These are phyloP conservation scores for Aspergillus sojae DNA, from an alignment of 2,329 filamentous ascomycete species.

Conservation along the genomic window DNA sequence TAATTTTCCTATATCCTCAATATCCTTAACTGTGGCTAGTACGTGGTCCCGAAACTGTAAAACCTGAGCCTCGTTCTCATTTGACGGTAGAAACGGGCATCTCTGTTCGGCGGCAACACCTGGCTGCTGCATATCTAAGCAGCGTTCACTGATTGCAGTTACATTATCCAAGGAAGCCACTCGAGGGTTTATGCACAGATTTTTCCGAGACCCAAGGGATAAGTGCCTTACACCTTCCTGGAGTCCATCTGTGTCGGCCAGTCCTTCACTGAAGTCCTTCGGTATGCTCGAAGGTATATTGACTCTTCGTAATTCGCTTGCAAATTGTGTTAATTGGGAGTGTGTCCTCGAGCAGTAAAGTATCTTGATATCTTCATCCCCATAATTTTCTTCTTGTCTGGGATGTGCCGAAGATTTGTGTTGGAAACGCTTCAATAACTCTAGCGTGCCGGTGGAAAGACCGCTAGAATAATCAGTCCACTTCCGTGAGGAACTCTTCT, in stretches of 20 bases:
- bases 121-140: slow-evolving; percentile 83
- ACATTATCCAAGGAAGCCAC: slow-evolving; percentile 70
- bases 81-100: slow-evolving; percentile 77
- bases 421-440: slow-evolving; percentile 69
- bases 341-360: slow-evolving; percentile 93
- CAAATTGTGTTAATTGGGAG: slow-evolving; percentile 87
- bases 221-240: slow-evolving; percentile 75
- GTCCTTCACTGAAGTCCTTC: slow-evolving; percentile 32
- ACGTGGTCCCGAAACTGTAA: slow-evolving; percentile 84
- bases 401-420: slow-evolving; percentile 38
- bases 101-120: slow-evolving; percentile 62
- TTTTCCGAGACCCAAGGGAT: slow-evolving; percentile 82
- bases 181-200: slow-evolving; percentile 83
- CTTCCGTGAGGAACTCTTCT: slow-evolving; percentile 26
- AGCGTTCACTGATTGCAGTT: slow-evolving; percentile 89
- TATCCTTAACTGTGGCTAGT: slow-evolving; percentile 83
- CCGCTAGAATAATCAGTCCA: slow-evolving; percentile 44
- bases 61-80: slow-evolving; percentile 71
- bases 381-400: slow-evolving; percentile 47
- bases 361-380: slow-evolving; percentile 71
- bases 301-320: slow-evolving; percentile 79
- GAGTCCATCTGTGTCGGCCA: slow-evolving; percentile 30
- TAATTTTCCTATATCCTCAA: slow-evolving; percentile 81
- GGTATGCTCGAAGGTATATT: slow-evolving; percentile 72
- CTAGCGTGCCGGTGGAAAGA: slow-evolving; percentile 74